Evolutionary conservation across 176 grass and related monocot genomes (phyloP).

Genomic region (Oryza brachyantha): DNA sequence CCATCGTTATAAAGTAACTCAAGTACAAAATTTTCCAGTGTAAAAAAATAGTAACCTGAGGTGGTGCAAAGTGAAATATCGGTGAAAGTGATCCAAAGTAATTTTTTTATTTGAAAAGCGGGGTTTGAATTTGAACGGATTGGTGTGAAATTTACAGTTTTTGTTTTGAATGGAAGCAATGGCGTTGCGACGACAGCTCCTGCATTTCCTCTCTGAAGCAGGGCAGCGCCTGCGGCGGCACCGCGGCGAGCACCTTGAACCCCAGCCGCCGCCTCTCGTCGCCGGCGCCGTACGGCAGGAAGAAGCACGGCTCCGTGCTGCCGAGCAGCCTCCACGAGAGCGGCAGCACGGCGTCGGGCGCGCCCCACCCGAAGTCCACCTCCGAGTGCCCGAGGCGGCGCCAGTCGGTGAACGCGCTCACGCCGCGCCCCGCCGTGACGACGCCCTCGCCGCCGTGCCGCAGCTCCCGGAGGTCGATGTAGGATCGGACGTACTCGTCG

Average conservation of each 20-base stretch:
- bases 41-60: too few relatives aligned
- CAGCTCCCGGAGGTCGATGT: slow-evolving; percentile 66
- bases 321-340: slow-evolving; percentile 72
- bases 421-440: slow-evolving; percentile 43
- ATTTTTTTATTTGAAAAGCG: not conserved
- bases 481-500: slow-evolving; percentile 83
- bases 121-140: not conserved
- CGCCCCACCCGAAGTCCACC: slow-evolving; percentile 72
- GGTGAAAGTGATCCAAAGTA: too few relatives aligned
- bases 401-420: slow-evolving; percentile 81
- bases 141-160: not conserved
- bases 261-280: slow-evolving; percentile 39
- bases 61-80: too few relatives aligned
- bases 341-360: slow-evolving; percentile 45
- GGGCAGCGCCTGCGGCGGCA: slow-evolving; percentile 14
- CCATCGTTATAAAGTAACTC: too few relatives aligned
- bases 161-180: not conserved
- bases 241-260: slow-evolving; percentile 63
- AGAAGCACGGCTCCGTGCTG: slow-evolving; percentile 61
- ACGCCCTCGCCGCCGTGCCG: slow-evolving; percentile 34
- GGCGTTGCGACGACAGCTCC: slow-evolving; percentile 20
- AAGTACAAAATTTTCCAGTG: too few relatives aligned
- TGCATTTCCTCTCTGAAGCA: slow-evolving; percentile 51
- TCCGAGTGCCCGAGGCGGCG: slow-evolving; percentile 61
- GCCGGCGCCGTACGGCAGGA: slow-evolving; percentile 37